phyloP scores from a whole-genome alignment of 495 filamentous ascomycete genomes.

The Daldinia loculata region DNA sequence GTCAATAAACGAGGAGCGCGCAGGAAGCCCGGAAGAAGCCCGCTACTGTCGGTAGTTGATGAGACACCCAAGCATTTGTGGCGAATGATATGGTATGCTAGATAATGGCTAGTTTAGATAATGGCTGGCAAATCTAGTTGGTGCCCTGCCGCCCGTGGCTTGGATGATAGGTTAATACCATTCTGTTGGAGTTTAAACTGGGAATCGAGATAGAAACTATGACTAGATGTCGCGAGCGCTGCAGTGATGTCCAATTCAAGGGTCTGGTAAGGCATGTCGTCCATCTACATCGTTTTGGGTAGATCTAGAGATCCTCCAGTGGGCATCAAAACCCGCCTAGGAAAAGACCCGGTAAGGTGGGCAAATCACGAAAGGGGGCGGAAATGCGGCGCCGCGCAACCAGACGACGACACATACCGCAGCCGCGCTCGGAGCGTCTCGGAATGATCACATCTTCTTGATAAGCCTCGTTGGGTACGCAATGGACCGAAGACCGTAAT shows the following conservation, averaged over 20 bases:
- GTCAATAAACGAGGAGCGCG: constrained; percentile 1
- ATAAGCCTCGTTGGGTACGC: constrained; percentile 30
- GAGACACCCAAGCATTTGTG: constrained; percentile 11
- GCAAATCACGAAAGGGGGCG: constrained; percentile 27
- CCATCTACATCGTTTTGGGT: constrained; percentile 17
- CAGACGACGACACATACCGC: constrained; percentile 35
- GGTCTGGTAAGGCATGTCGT: constrained; percentile 18
- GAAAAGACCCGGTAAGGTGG: constrained; percentile 12
- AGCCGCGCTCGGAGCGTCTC: constrained; percentile 32
- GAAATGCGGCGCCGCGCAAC: constrained; percentile 36
- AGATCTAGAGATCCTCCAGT: constrained; percentile 34
- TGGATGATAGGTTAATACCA: constrained; percentile 42
- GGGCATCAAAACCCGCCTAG: constrained; percentile 12
- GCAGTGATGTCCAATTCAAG: constrained; percentile 35
- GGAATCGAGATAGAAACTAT: constrained; percentile 18
- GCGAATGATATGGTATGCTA: constrained; percentile 27
- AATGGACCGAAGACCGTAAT: constrained; percentile 15
- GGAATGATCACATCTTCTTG: constrained; percentile 23
- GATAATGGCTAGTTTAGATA: constrained; percentile 17
- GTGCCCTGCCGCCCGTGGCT: constrained; percentile 30
- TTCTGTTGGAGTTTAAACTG: constrained; percentile 27
- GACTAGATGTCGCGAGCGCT: constrained; percentile 24
- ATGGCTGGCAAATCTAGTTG: constrained; percentile 36
- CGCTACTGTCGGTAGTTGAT: constrained; percentile 33
- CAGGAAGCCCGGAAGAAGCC: not conserved